phyloP scores from a whole-genome alignment of 2,329 filamentous ascomycete species.

The Beauveria medogensis region DNA sequence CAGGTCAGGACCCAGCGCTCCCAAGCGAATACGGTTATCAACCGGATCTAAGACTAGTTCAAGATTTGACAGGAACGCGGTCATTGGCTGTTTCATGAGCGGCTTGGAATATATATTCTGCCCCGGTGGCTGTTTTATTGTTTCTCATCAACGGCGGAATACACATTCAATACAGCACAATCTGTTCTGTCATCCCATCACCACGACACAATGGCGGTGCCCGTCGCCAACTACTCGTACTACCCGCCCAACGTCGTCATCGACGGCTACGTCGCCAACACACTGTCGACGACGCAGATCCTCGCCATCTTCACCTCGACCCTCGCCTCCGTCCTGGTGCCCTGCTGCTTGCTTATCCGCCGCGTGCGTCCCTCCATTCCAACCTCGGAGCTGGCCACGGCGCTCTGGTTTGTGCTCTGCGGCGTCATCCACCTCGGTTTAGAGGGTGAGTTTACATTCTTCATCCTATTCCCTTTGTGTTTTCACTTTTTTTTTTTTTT shows the following conservation, averaged over 20 bases:
- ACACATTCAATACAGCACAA: no score
- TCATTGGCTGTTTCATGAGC: no score
- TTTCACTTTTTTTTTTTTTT: no score
- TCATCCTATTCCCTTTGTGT: no score
- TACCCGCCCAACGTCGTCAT: slow-evolving; percentile 59
- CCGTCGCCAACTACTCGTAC: slow-evolving; percentile 49
- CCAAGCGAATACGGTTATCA: no score
- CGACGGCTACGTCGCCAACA: slow-evolving; percentile 57
- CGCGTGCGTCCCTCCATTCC: slow-evolving; percentile 43
- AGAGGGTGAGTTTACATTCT: slow-evolving; percentile 18
- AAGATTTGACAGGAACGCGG: no score
- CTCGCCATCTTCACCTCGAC: slow-evolving; percentile 51
- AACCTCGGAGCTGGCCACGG: slow-evolving; percentile 44
- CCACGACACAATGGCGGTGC: not conserved
- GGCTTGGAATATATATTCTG: no score
- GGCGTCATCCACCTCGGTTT: slow-evolving; percentile 30
- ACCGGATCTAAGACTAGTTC: no score
- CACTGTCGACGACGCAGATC: slow-evolving; percentile 49
- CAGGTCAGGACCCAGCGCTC: no score
- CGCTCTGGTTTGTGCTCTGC: slow-evolving; percentile 67
- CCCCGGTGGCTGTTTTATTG: no score
- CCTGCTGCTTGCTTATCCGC: slow-evolving; percentile 47
- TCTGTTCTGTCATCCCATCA: no score
- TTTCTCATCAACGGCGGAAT: no score
- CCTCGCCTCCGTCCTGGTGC: slow-evolving; percentile 47